Evolutionary conservation across 2,329 filamentous ascomycete species (phyloP).

Genomic region (Coniosporium tulheliwenetii): DNA sequence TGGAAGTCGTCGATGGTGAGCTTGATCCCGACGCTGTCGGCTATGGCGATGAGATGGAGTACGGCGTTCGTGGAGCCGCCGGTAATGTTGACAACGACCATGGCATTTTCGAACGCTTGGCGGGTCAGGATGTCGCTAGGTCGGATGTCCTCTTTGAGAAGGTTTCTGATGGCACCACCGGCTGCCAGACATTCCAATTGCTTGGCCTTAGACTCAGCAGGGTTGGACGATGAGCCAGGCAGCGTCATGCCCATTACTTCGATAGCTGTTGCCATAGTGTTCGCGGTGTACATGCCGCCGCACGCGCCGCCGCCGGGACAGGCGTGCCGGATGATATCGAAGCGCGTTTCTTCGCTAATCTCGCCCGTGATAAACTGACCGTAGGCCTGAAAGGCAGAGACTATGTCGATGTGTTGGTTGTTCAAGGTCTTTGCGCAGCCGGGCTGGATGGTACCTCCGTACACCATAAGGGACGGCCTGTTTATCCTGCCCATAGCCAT

Average conservation of each 20-base stretch:
- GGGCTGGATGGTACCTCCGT: constrained; percentile 85
- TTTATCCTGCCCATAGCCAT: constrained; percentile 88
- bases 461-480: constrained; percentile 91
- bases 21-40: constrained; percentile 33
- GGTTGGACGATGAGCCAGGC: constrained; percentile 34
- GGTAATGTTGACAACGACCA: constrained; percentile 34
- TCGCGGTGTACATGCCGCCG: constrained; percentile 56
- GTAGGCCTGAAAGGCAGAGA: constrained; percentile 96
- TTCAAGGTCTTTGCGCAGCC: constrained; percentile 67
- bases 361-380: constrained; percentile 86
- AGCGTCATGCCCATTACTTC: constrained; percentile 35
- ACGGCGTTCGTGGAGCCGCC: constrained; percentile 36
- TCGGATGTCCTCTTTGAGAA: constrained; percentile 33
- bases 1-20: constrained; percentile 37
- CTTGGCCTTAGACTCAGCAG: constrained; percentile 34
- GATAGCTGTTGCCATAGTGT: constrained; percentile 36
- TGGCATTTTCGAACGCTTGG: constrained; percentile 33
- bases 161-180: constrained; percentile 33
- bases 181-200: constrained; percentile 33
- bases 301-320: constrained; percentile 75
- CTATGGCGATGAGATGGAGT: constrained; percentile 34
- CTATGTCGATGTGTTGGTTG: constrained; percentile 71
- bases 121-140: constrained; percentile 33
- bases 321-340: constrained; percentile 86
- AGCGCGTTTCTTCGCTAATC: constrained; percentile 80